Base-by-base conservation (phyloP, 257 asterid genomes). In the Gentiana macrophylla region DNA sequence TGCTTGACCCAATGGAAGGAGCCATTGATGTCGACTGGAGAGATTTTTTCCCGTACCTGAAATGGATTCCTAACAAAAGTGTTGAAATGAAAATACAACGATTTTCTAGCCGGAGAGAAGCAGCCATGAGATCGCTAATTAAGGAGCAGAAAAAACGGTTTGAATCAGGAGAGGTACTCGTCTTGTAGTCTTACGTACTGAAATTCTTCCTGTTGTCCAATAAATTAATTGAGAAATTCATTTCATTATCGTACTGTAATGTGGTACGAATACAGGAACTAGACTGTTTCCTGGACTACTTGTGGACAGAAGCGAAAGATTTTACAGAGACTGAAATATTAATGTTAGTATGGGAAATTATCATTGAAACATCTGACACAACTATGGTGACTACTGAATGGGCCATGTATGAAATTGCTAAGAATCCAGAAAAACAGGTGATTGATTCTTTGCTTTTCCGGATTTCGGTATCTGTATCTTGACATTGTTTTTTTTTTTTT, bases 21-120 rank as follows among this genome's bases (percentile, higher is more conserved):
- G 93, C 93, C 41, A 78, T 85, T 55, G 97, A 92, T 50, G 97
- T 92, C 46, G 98, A 92, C 46, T 92, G 98, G 98, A 79, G 98
- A 60, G 98, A 92, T 62, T 92, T 88, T 60, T 92, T 92, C 72
- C 95, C 95, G 0, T 83, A 77, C 56, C 62, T 92, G n/a, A 80
- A 71, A 59, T 92, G 95, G 97, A 55, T 83, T 55, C 98, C 98
- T 2, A 88, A 92, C 68, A 72, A 63, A 62, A 54, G 63, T 50
- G 80, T 92, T 37, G 90, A 85, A 57, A 58, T 61, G 5, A 87
- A 67, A 67, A 56, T 91, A 33, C 67, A 66, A 53, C 74, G 34
- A 32, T 70, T 81, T 79, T 35, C 75, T 68, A 32, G 44, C 50
- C 71, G 67, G 3, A 72, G 95, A 62, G 74, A 63, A 59, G 86